phyloP scores from a whole-genome alignment of 129 eudicot species.

The Apium graveolens region DNA sequence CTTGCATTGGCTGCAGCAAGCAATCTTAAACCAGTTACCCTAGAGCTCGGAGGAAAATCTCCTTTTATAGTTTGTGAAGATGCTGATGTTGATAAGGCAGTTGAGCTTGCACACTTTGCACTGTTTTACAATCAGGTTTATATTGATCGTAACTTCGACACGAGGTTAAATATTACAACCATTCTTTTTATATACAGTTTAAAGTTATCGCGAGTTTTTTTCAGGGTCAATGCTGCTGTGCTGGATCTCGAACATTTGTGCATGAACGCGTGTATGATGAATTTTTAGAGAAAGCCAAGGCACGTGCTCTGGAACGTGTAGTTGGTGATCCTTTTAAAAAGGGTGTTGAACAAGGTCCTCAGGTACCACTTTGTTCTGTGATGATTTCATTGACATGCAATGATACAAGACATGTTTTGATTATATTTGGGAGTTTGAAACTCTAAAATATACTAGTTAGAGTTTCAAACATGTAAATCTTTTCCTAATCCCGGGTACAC shows the following conservation, averaged over 20 bases:
- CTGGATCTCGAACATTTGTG: constrained; percentile 53
- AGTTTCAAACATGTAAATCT: not conserved
- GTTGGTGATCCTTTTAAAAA: constrained; percentile 50
- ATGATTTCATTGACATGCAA: not conserved
- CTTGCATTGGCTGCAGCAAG: constrained; percentile 72
- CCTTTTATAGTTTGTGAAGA: constrained; percentile 54
- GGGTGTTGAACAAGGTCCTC: constrained; percentile 57
- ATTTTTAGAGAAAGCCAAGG: constrained; percentile 42
- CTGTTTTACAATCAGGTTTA: constrained; percentile 46
- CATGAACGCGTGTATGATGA: constrained; percentile 57
- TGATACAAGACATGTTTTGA: not conserved
- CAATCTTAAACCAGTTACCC: constrained; percentile 73
- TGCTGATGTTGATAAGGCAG: constrained; percentile 50
- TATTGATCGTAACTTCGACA: not conserved
- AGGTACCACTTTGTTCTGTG: constrained; percentile 21
- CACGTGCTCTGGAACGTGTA: constrained; percentile 32
- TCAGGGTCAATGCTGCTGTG: constrained; percentile 58
- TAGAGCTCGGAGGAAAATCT: constrained; percentile 65
- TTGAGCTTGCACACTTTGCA: constrained; percentile 42
- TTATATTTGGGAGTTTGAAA: not conserved
- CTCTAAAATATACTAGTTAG: not conserved
- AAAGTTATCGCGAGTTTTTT: not conserved
- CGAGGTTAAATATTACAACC: no score
- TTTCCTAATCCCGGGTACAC: not conserved
- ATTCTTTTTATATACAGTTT: not conserved